These are phyloP conservation scores for Cyberlindnera sargentensis DNA, from an alignment of 805 yeast genomes.

Conservation along the genomic window DNA sequence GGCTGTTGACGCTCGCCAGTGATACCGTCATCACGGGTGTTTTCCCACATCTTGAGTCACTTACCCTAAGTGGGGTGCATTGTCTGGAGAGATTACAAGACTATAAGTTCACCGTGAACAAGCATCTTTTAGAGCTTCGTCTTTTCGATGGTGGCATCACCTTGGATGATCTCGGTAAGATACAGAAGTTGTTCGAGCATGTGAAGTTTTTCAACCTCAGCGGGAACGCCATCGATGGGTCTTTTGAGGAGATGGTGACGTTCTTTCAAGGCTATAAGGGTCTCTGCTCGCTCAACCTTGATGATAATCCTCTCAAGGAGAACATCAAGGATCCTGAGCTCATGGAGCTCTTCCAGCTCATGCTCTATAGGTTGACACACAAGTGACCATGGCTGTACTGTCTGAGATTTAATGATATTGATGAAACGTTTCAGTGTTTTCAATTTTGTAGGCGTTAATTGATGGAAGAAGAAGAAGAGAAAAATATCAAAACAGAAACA, in stretches of 20 bases:
- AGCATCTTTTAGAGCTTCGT: constrained; percentile 1
- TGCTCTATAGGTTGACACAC: constrained; percentile 9
- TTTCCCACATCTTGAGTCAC: background rate
- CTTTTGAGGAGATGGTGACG: constrained; percentile 5
- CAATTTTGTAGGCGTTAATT: no score
- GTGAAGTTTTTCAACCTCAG: constrained; percentile 5
- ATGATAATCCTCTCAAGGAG: constrained; percentile 10
- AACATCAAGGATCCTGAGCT: constrained; percentile 4
- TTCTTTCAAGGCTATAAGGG: constrained; percentile 5
- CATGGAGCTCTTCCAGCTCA: constrained; percentile 6
- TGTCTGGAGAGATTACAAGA: background rate
- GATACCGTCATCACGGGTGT: background rate
- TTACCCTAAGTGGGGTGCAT: background rate
- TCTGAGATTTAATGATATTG: no score
- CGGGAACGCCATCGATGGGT: constrained; percentile 9
- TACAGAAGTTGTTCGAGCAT: constrained; percentile 2
- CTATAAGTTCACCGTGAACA: background rate
- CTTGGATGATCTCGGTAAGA: background rate
- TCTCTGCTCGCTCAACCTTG: constrained; percentile 4
- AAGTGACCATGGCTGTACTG: background rate
- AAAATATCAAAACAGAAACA: no score
- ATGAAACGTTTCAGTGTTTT: no score
- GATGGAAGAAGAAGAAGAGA: no score
- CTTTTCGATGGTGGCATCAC: background rate
- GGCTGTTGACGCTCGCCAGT: background rate